Base-by-base conservation (phyloP, 179 eudicot genomes). In the Spergularia azorica region DNA sequence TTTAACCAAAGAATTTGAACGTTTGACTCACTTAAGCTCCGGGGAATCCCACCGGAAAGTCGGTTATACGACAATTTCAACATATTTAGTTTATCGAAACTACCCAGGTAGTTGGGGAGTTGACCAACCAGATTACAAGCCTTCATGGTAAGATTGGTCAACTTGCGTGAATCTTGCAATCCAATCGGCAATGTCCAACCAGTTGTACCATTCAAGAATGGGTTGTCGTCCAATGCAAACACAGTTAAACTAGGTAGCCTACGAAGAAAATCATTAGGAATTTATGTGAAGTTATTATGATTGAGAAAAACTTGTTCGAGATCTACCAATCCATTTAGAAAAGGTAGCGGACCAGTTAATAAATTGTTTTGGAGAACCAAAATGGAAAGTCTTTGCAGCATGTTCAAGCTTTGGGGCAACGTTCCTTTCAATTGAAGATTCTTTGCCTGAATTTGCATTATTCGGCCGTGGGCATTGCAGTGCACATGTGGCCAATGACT, bases 301-400 rank as follows among this genome's bases (percentile, higher is more conserved):
- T 92, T 97, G 78, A 94, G 80, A 75, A 67, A 94, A n/a, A 82
- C 91, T 76, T 73, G 85, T 77, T 63, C 82, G 83, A 94, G 84
- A 46, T 86, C 79, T 7, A 83, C 63, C 52, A 94, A 83, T 63
- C 98, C 98, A 71, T 78, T 88, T 63, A 94, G 87, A 51, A 91
- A 83, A 50, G 98, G 98, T 52, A 94, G 63, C 81, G 63, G 76
- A 65, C 98, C 98, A 72, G 68, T 87, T 10, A 94, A 88, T 5
- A 88, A 72, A 78, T 94, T 94, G 82, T 82, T 85, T 70, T 94
- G 98, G 16, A 94, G 89, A 16, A 97, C 97, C 79, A 94, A 63
- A 83, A 89, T 89, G 16, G 67, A 48, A 18, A 94, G 84, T 73
- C 64, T 89, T 6, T 85, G 73, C 63, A 94, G 73, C 72, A 88